phyloP scores from a whole-genome alignment of 305 asterid genomes.

The Solanum aculeatissimum region DNA sequence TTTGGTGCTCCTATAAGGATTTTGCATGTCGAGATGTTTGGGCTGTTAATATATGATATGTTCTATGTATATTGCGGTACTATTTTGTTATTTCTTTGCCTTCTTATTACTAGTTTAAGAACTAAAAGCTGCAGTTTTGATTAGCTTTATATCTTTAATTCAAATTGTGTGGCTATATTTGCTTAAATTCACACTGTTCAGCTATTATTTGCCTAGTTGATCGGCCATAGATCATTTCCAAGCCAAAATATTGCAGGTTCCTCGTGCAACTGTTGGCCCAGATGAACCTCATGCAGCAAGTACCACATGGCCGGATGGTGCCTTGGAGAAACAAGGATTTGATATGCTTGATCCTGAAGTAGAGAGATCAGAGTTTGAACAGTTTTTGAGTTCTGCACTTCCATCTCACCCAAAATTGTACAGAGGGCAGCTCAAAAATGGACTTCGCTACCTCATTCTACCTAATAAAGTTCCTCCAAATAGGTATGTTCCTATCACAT shows the following conservation, averaged over 20 bases:
- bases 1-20: neutral
- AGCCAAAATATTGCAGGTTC: conserved; percentile 33
- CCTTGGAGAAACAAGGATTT: conserved; percentile 54
- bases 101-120: neutral
- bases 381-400: conserved; percentile 52
- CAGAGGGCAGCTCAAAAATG: conserved; percentile 90
- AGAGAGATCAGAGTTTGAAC: conserved; percentile 55
- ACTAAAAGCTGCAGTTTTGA: neutral
- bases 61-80: neutral
- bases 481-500: conserved; percentile 31
- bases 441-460: conserved; percentile 86
- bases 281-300: conserved; percentile 99
- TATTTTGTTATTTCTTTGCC: neutral
- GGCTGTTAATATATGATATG: neutral
- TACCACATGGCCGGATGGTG: conserved; percentile 86
- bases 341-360: conserved; percentile 51
- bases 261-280: conserved; percentile 81
- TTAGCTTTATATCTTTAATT: neutral
- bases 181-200: neutral
- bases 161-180: neutral
- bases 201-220: neutral
- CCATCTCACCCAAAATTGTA: conserved; percentile 92
- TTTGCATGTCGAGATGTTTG: neutral
- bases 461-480: conserved; percentile 97
- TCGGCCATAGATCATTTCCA: conserved; percentile 5